Conservation (phyloP, 352 stramenopile genomes). For the Globisporangium echinulatum region DNA sequence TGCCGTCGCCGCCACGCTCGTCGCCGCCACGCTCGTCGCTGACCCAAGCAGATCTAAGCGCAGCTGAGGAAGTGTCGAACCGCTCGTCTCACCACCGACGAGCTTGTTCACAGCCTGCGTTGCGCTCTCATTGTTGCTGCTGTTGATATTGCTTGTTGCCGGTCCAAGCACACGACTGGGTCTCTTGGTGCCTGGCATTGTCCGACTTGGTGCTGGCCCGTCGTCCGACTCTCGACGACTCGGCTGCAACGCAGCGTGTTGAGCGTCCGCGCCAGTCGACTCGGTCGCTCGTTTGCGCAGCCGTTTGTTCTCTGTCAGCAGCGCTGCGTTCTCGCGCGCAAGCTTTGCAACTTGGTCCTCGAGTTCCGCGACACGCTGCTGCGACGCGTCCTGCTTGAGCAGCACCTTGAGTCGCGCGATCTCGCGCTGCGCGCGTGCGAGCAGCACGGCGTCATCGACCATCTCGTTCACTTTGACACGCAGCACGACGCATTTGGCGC, state of each 20-base stretch:
- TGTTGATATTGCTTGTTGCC: neutral
- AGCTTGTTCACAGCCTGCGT: neutral
- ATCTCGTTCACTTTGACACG: slow-evolving; percentile 78
- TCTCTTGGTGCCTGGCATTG: neutral
- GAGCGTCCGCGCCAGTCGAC: slow-evolving; percentile 2
- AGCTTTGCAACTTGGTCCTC: slow-evolving; percentile 38
- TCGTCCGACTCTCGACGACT: slow-evolving; percentile 13
- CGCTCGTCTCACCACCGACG: neutral
- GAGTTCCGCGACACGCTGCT: slow-evolving; percentile 27
- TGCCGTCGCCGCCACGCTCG: neutral
- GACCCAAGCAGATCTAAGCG: neutral
- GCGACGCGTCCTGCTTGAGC: slow-evolving; percentile 37
- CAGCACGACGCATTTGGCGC: slow-evolving; percentile 70
- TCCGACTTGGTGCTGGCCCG: neutral
- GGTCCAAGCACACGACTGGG: neutral
- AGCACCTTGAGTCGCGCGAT: slow-evolving; percentile 56
- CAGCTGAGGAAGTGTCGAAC: neutral
- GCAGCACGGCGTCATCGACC: slow-evolving; percentile 71
- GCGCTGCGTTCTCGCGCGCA: slow-evolving; percentile 34
- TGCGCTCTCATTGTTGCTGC: neutral
- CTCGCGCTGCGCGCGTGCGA: slow-evolving; percentile 65
- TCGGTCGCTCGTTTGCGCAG: slow-evolving; percentile 19
- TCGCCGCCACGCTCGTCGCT: neutral
- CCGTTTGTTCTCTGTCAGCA: slow-evolving; percentile 46
- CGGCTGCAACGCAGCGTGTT: slow-evolving; percentile 9